These are phyloP conservation scores for Phytopythium delawarense DNA, from an alignment of 352 stramenopile genomes.

Conservation along the genomic window DNA sequence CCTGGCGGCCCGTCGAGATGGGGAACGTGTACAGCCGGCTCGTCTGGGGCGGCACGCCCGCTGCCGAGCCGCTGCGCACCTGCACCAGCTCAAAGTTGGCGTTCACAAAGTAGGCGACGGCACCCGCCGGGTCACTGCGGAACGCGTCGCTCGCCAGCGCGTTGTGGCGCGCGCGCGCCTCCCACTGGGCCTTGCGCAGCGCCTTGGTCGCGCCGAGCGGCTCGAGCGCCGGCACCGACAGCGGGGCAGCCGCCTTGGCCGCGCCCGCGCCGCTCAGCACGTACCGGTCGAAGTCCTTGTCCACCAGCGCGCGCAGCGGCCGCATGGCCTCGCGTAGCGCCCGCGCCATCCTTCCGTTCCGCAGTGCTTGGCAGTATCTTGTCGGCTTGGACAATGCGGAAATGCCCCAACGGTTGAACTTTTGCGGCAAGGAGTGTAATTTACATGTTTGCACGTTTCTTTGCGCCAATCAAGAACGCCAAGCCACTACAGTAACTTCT, in stretches of 20 bases:
- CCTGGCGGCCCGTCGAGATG: slow-evolving; percentile 28
- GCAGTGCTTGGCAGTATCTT: not conserved
- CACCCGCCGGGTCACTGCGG: slow-evolving; percentile 24
- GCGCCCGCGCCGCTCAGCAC: slow-evolving; percentile 40
- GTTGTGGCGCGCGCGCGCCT: slow-evolving; percentile 67
- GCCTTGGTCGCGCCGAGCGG: slow-evolving; percentile 41
- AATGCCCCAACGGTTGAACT: not conserved
- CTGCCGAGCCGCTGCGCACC: slow-evolving; percentile 17
- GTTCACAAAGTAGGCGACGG: slow-evolving; percentile 67
- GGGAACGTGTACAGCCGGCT: slow-evolving; percentile 37
- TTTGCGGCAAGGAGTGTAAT: too few species aligned
- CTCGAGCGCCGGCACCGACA: slow-evolving; percentile 30
- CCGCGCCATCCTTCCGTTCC: slow-evolving; percentile 2
- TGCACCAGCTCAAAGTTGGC: slow-evolving; percentile 60
- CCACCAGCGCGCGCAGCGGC: slow-evolving; percentile 55
- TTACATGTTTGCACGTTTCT: too few species aligned
- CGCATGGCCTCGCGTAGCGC: slow-evolving; percentile 39
- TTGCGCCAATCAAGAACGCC: too few species aligned
- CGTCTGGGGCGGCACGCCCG: slow-evolving; percentile 13
- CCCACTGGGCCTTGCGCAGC: slow-evolving; percentile 71
- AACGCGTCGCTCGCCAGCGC: slow-evolving; percentile 56
- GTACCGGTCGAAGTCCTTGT: slow-evolving; percentile 80
- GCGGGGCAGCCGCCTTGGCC: slow-evolving; percentile 17
- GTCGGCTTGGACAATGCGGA: not conserved
- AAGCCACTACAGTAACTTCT: too few species aligned